These are phyloP conservation scores for Edaphochlamys debaryana DNA, from an alignment of 139 green algal species.

Conservation along the genomic window DNA sequence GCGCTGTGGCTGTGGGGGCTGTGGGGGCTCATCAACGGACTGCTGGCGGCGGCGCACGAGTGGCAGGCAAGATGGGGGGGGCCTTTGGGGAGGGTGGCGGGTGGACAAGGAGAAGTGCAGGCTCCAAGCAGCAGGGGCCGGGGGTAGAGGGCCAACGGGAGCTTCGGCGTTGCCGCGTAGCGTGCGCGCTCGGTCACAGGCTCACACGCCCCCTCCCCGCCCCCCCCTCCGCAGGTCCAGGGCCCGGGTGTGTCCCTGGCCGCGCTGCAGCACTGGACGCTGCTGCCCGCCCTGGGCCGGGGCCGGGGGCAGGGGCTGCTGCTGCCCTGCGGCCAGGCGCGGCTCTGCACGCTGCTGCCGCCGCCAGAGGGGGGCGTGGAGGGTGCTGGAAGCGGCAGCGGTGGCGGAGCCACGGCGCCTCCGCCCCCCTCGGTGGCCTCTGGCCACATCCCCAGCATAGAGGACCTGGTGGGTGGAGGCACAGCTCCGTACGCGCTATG, in stretches of 20 bases:
- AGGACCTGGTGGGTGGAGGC: not conserved
- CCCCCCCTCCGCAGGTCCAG: not conserved
- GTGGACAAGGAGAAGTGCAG: too few species aligned
- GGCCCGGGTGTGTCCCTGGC: not conserved
- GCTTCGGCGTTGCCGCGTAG: too few species aligned
- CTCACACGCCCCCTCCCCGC: too few species aligned
- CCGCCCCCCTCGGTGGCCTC: not conserved
- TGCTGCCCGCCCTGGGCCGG: conserved; percentile 46
- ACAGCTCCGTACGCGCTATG: too few species aligned
- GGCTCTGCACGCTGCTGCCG: conserved; percentile 33
- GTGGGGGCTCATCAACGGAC: conserved; percentile 33
- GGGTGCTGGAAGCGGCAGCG: too few species aligned
- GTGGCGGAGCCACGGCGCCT: not conserved
- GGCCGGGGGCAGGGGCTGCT: not conserved
- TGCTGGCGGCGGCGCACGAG: conserved; percentile 32
- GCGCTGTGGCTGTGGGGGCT: conserved; percentile 46
- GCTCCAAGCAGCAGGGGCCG: too few species aligned
- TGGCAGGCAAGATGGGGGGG: too few species aligned
- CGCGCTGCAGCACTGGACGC: conserved; percentile 46
- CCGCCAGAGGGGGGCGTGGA: not conserved
- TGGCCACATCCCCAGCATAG: not conserved
- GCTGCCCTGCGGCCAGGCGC: conserved; percentile 32
- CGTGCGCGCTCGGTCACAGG: too few species aligned
- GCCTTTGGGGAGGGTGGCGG: too few species aligned
- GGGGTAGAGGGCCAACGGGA: too few species aligned